A percentile compares a stretch with the other conserved stretches of the same genome.
phyloP scores from a whole-genome alignment of 1,139 yeast species.

The Debaryomycetaceae sp. region DNA sequence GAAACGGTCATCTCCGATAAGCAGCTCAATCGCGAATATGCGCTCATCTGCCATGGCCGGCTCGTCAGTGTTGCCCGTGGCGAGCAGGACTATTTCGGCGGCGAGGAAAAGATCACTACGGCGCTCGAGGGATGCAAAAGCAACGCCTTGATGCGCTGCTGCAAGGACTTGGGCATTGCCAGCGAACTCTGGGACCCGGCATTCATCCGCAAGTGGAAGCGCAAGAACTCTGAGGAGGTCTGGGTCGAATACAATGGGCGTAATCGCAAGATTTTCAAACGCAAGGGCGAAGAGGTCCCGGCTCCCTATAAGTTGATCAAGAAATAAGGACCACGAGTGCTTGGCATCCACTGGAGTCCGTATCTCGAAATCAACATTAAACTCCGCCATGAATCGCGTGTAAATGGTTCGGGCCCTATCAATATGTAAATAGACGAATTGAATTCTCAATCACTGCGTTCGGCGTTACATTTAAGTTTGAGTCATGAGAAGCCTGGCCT shows the following conservation, averaged over 20 bases:
- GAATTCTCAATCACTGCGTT: no score
- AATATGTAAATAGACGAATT: no score
- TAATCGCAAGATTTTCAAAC: constrained; percentile 46
- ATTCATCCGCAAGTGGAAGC: constrained; percentile 73
- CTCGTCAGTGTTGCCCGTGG: constrained; percentile 90
- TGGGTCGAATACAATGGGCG: constrained; percentile 79
- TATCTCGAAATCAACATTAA: no score
- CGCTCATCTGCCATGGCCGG: constrained; percentile 76
- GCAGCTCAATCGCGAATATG: constrained; percentile 76
- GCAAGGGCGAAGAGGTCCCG: background rate
- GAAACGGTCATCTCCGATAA: constrained; percentile 62
- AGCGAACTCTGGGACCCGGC: constrained; percentile 96
- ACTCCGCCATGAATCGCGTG: no score
- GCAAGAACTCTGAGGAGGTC: constrained; percentile 65
- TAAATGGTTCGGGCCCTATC: no score
- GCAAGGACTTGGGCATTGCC: constrained; percentile 94
- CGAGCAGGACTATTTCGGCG: constrained; percentile 83
- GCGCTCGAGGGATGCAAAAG: constrained; percentile 97
- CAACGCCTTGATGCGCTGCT: constrained; percentile 94
- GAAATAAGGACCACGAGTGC: no score
- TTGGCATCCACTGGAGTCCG: no score
- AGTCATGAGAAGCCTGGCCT: no score
- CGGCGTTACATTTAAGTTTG: no score
- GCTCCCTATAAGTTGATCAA: background rate
- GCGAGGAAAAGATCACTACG: constrained; percentile 78